Base-by-base conservation (phyloP, 192 early-diverging fungal genomes). In the Mortierella antarctica region DNA sequence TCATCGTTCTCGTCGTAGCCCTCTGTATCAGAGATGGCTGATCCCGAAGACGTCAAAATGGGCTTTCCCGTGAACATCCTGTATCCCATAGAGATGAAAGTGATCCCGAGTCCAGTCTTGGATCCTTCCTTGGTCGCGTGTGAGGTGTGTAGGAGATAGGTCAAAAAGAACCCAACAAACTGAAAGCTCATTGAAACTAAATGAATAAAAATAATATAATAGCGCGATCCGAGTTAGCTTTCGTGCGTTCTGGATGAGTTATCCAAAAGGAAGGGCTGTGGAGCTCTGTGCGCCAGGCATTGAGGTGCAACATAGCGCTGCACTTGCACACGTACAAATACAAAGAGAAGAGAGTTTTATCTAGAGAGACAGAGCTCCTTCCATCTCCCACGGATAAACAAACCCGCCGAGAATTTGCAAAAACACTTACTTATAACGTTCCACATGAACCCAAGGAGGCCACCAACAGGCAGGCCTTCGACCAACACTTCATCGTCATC, bases 401-500 rank as follows among this genome's bases (percentile, higher is more conserved):
- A 39, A 0, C 6, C 15, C 8, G 7, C 44, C 12, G 59, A 61
- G 42, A 54, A 44, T 4, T 70, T 15, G 41, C 49, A 17, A 17
- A 13, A 52, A 44, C 62, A 80, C 79, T 62, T 89, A 88, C 87
- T 87, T 20, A 94, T 74, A 85, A 96, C 87, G 81, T 96, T 97
- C 70, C 94, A 93, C 49, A 95, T 63, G 67, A 96, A 96, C 45
- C 91, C 82, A 56, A 95, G 88, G 17, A 92, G 74, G 56, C 90
- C 90, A 5, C 97, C 97, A 8, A 97, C 95, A 5, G 97, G 95
- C 66, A 98, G 65, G 13, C 97, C 95, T 64, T 98, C 97, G 10
- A 98, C 91, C 17, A 98, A 82, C 74, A 58, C 62, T 39, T 74
- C 74, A 31, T 96, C 93, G 51, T 96, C 97, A 50, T 94, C 94